A percentile compares a stretch with the other conserved stretches of the same genome.
phyloP scores from a whole-genome alignment of 371 early-diverging fungal genomes.

The Blakeslea trispora region DNA sequence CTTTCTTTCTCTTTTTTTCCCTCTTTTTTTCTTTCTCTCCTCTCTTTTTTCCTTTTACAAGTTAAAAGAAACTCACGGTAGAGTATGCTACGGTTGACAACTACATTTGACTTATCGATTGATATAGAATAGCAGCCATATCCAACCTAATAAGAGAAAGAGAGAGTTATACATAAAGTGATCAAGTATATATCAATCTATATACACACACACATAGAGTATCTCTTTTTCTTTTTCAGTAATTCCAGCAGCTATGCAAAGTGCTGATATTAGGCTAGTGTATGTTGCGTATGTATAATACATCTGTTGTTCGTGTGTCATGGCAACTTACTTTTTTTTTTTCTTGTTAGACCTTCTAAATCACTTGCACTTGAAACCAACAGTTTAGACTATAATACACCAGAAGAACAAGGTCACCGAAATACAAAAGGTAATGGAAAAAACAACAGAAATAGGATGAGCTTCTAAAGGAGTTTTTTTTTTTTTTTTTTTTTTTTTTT shows the following conservation, averaged over 20 bases:
- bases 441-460: too few relatives aligned
- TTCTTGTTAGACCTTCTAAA: conserved; percentile 15
- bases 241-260: conserved; percentile 27
- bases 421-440: too few relatives aligned
- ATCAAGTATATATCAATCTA: too few relatives aligned
- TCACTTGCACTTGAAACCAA: conserved; percentile 14
- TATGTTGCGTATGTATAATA: not conserved
- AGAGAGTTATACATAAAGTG: too few relatives aligned
- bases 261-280: conserved; percentile 28
- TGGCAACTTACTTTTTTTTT: not conserved
- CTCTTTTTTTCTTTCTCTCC: not conserved
- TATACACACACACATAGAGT: too few relatives aligned
- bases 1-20: not conserved
- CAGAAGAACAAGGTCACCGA: not conserved
- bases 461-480: too few relatives aligned
- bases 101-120: too few relatives aligned
- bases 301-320: not conserved
- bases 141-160: too few relatives aligned
- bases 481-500: not conserved
- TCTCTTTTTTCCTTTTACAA: too few relatives aligned
- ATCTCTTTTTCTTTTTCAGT: not conserved
- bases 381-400: not conserved
- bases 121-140: too few relatives aligned
- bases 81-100: too few relatives aligned
- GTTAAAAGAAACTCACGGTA: not conserved